Percentiles rank a stretch among this genome's conserved stretches.
Conservation (phyloP, 192 early-diverging fungal genomes). For the Irineochytrium annulatum region DNA sequence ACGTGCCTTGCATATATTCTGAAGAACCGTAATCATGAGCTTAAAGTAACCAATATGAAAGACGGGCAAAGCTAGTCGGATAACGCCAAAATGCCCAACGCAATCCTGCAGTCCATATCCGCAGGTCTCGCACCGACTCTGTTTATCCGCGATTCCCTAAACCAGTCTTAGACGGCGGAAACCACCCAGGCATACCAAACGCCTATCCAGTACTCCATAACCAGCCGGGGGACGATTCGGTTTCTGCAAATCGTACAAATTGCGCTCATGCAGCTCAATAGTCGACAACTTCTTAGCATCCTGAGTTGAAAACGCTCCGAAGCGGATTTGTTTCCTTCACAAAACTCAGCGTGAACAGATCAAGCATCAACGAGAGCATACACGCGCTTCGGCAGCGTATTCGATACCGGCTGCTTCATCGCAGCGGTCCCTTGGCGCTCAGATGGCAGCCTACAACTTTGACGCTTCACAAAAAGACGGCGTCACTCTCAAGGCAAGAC, state of each 20-base stretch:
- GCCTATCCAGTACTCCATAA: constrained; percentile 85
- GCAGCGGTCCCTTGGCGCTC: too few relatives aligned
- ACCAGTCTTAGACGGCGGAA: neutral
- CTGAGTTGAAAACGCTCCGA: constrained; percentile 86
- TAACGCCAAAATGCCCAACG: constrained; percentile 94
- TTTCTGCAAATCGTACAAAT: constrained; percentile 69
- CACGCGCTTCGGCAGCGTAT: too few relatives aligned
- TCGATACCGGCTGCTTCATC: too few relatives aligned
- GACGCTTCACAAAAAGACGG: too few relatives aligned
- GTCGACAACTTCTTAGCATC: constrained; percentile 86
- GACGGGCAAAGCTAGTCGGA: constrained; percentile 88
- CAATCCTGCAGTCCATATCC: constrained; percentile 81
- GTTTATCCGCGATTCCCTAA: constrained; percentile 80
- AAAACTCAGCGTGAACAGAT: too few relatives aligned
- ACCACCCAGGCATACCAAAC: constrained; percentile 57
- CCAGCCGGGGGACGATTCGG: constrained; percentile 73
- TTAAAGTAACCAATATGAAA: constrained; percentile 99
- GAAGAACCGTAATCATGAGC: constrained; percentile 79
- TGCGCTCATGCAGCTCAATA: constrained; percentile 85
- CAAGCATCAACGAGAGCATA: too few relatives aligned
- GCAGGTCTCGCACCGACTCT: constrained; percentile 86
- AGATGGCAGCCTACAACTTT: too few relatives aligned
- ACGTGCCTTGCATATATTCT: constrained; percentile 93
- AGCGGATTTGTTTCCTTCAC: constrained; percentile 80
- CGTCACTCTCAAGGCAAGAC: too few relatives aligned